Evolutionary conservation across 306 rosid genomes (phyloP).

Genomic region (Trifolium repens): DNA sequence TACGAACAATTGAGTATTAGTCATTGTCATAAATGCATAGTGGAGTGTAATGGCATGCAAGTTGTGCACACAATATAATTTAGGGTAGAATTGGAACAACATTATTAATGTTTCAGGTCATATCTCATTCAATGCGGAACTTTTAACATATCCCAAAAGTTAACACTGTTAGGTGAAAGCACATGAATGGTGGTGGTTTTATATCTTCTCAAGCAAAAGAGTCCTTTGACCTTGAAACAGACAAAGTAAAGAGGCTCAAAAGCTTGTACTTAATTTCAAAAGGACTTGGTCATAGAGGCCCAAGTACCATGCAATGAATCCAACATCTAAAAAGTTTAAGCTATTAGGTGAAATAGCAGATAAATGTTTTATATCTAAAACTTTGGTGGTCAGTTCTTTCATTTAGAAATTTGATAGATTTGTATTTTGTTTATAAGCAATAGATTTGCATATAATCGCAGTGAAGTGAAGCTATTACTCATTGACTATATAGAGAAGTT

Average conservation of each 20-base stretch:
- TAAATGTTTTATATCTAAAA: conserved; percentile 22
- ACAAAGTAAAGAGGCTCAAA: conserved; percentile 2
- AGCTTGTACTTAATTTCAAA: background rate
- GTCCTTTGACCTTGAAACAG: background rate
- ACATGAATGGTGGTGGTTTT: conserved; percentile 2
- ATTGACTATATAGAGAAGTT: conserved; percentile 6
- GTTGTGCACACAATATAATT: background rate
- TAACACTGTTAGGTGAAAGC: background rate
- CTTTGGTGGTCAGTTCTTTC: conserved; percentile 5
- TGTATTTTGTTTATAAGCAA: background rate
- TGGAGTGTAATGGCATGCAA: conserved; percentile 3
- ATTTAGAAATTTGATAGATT: conserved; percentile 16
- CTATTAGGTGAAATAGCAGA: conserved; percentile 6
- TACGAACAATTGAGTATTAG: background rate
- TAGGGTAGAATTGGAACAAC: background rate
- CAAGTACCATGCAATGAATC: background rate
- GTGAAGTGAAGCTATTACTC: conserved; percentile 5
- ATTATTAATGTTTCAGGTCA: background rate
- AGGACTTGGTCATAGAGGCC: conserved; percentile 6
- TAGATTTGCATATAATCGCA: conserved; percentile 17
- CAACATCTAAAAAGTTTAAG: conserved; percentile 2
- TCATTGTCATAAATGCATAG: background rate
- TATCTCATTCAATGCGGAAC: background rate
- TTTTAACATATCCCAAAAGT: conserved; percentile 18
- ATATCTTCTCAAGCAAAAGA: conserved; percentile 6